Conservation (phyloP, 306 rosid species). For the Cyamopsis tetragonoloba region DNA sequence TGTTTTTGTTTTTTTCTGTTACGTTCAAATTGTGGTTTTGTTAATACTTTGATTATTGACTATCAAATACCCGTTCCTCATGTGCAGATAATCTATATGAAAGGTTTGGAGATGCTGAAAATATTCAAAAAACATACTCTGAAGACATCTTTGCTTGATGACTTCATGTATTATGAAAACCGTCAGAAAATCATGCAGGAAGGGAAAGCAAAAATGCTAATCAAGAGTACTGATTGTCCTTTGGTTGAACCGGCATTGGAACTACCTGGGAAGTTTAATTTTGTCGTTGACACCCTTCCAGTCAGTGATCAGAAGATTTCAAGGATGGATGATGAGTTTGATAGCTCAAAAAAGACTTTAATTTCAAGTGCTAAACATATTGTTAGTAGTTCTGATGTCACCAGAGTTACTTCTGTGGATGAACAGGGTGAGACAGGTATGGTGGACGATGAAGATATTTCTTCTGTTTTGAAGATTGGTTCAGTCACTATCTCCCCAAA, state of each 20-base stretch:
- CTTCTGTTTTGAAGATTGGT: slow-evolving; percentile 59
- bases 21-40: neutral
- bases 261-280: slow-evolving; percentile 57
- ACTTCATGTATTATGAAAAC: slow-evolving; percentile 81
- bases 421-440: slow-evolving; percentile 29
- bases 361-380: slow-evolving; percentile 31
- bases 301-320: slow-evolving; percentile 35
- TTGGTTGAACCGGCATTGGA: slow-evolving; percentile 41
- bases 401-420: slow-evolving; percentile 4
- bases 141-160: slow-evolving; percentile 92
- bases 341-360: slow-evolving; percentile 22
- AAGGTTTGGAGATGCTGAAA: slow-evolving; percentile 82
- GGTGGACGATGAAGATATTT: slow-evolving; percentile 34
- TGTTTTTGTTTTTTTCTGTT: neutral
- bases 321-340: slow-evolving; percentile 32
- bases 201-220: slow-evolving; percentile 63
- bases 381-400: slow-evolving; percentile 26
- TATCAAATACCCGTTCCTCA: slow-evolving; percentile 4
- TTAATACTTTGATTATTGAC: neutral
- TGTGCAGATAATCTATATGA: slow-evolving; percentile 65
- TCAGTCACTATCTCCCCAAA: slow-evolving; percentile 55
- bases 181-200: slow-evolving; percentile 89
- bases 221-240: slow-evolving; percentile 48
- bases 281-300: slow-evolving; percentile 41
- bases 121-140: slow-evolving; percentile 63